Percentiles rank a stretch among this genome's conserved stretches.
These are phyloP conservation scores for Podila verticillata DNA, from an alignment of 192 early-diverging fungal genomes.

Conservation along the genomic window DNA sequence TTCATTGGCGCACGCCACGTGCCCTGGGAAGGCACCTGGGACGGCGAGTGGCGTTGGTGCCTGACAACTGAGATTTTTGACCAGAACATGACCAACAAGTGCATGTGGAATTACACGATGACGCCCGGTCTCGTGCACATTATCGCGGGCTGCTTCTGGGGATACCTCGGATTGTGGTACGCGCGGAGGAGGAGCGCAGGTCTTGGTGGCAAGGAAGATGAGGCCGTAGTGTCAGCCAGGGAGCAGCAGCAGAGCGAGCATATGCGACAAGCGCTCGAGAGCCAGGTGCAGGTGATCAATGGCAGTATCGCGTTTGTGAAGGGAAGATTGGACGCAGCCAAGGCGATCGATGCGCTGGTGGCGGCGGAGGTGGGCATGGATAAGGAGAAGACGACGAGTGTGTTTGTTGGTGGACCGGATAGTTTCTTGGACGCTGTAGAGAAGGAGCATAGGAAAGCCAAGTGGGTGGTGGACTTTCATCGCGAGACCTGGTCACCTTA, in stretches of 20 bases:
- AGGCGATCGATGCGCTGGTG: neutral
- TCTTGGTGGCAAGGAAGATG: neutral
- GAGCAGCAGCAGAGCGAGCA: neutral
- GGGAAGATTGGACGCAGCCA: conserved; percentile 1
- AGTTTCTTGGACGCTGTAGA: conserved; percentile 18
- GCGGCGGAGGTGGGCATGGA: conserved; percentile 5
- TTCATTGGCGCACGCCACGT: conserved; percentile 2
- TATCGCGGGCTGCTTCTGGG: neutral
- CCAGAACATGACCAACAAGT: conserved; percentile 26
- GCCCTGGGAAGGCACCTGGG: conserved; percentile 1
- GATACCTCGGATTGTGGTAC: conserved; percentile 3
- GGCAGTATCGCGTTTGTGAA: neutral
- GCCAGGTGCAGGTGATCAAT: neutral
- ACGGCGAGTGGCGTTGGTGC: conserved; percentile 12
- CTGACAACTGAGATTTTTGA: conserved; percentile 8
- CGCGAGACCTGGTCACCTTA: conserved; percentile 19
- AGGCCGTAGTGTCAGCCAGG: neutral
- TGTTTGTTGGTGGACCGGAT: conserved; percentile 20
- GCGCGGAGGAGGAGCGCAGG: neutral
- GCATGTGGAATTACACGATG: conserved; percentile 23
- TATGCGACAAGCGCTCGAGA: neutral
- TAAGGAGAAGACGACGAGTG: neutral
- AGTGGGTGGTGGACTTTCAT: conserved; percentile 14
- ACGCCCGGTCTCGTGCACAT: conserved; percentile 12
- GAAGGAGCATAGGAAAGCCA: conserved; percentile 5